Evolutionary conservation across 2,329 filamentous ascomycete genomes (phyloP).

Genomic region (Amauroascus niger): DNA sequence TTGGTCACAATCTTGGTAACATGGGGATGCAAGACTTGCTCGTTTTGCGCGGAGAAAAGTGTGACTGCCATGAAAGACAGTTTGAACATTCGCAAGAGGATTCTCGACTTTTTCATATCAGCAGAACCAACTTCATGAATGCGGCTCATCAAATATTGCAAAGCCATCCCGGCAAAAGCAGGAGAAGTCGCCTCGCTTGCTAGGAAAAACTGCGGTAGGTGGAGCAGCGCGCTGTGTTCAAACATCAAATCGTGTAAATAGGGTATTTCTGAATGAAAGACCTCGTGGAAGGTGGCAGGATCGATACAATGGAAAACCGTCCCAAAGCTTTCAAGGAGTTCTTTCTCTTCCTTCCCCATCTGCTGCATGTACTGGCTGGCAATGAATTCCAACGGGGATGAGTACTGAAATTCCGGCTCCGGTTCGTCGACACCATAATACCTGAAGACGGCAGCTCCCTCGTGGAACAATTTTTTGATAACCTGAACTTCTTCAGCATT

Average conservation of each 20-base stretch:
- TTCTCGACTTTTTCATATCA: constrained; percentile 85
- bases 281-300: constrained; percentile 94
- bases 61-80: constrained; percentile 99
- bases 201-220: constrained; percentile 95
- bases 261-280: constrained; percentile 95
- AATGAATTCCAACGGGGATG: constrained; percentile 82
- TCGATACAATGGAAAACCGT: constrained; percentile 98
- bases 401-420: constrained; percentile 59
- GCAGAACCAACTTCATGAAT: constrained; percentile 90
- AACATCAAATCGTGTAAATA: constrained; percentile 97
- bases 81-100: constrained; percentile 89
- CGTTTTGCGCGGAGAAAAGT: constrained; percentile 86
- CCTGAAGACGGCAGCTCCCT: constrained; percentile 90
- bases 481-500: constrained; percentile 95
- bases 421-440: constrained; percentile 91
- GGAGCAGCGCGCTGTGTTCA: constrained; percentile 83
- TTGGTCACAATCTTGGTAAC: constrained; percentile 96
- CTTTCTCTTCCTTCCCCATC: constrained; percentile 92
- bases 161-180: constrained; percentile 93
- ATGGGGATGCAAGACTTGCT: constrained; percentile 88
- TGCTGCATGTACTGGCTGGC: constrained; percentile 92
- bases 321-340: constrained; percentile 91
- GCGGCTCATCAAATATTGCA: constrained; percentile 93
- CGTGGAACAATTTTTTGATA: constrained; percentile 92
- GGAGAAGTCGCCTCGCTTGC: constrained; percentile 98